Percentiles rank a stretch among this genome's conserved stretches.
Evolutionary conservation across 2,329 filamentous ascomycete genomes (phyloP).

Genomic region (Alternaria rosae): DNA sequence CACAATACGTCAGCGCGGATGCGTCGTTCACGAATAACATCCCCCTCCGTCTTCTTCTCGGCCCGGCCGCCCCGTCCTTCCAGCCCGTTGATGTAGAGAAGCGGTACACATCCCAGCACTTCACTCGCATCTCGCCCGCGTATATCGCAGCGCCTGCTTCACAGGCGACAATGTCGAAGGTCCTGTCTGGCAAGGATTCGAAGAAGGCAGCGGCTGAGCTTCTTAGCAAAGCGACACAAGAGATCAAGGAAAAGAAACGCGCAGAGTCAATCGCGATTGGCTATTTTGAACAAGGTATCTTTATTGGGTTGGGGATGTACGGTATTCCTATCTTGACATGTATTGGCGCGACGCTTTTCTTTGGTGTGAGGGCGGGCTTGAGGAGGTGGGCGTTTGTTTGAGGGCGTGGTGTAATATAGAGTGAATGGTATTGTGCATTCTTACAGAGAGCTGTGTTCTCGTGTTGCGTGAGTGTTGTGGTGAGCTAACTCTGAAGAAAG

Average conservation of each 20-base stretch:
- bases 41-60: constrained; percentile 61
- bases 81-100: constrained; percentile 25
- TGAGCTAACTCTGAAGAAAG: neutral
- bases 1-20: constrained; percentile 62
- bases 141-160: constrained; percentile 19
- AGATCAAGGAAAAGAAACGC: constrained; percentile 45
- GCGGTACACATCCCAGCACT: constrained; percentile 30
- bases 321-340: constrained; percentile 41
- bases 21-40: constrained; percentile 66
- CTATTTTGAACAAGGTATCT: constrained; percentile 44
- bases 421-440: neutral
- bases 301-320: constrained; percentile 47
- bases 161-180: constrained; percentile 27
- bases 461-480: neutral
- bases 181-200: constrained; percentile 17
- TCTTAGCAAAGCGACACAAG: constrained; percentile 24
- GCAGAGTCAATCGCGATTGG: constrained; percentile 41
- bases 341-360: constrained; percentile 35
- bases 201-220: constrained; percentile 20
- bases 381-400: constrained; percentile 28
- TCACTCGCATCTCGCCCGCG: constrained; percentile 27
- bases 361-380: constrained; percentile 35
- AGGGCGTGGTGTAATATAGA: neutral
- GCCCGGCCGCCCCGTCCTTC: constrained; percentile 31
- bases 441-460: neutral